Base-by-base conservation (phyloP, 257 asterid species). In the Solanum chaucha region DNA sequence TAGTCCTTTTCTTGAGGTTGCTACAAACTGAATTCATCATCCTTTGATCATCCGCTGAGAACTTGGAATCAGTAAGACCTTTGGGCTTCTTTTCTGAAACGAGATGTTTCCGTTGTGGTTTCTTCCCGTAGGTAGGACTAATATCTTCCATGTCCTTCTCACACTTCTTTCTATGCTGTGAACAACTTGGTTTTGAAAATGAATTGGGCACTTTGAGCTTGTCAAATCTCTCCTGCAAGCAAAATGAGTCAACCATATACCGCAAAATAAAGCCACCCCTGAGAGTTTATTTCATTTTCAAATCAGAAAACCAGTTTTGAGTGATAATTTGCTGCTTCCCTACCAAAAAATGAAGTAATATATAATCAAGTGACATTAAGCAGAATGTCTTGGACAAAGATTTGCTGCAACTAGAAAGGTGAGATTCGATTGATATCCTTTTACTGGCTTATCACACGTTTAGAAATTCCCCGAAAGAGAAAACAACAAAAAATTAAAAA, bases 181-280 rank as follows among this genome's bases (percentile, higher is more conserved):
- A 86, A 88, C 85, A 46, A 30, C 89, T 89, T 48, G 88, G 70
- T 71, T 59, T 88, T 91, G 86, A 70, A 28, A 38, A 44, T 22
- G 86, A 85, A 85, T 82, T 70, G 22, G 85, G 92, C 82, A 81
- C 87, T 88, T 89, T 91, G 88, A 67, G 84, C 89, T 88, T 89
- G 32, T 68, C 64, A 84, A 41, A 41, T 46, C 90, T 93, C 32
- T 89, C 96, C 98, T 94, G 94, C 88, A 86, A 90, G 34, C 28
- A 34, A 58, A 85, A 65, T 46, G 38, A 80, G 85, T 46, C 68
- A 80, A 48, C 68, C 41, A 80, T 26, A 80, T 48, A 80, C 55
- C 10, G 24, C 55, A 78, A 41, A 48, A 77, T 78, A 13, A 41
- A 77, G 64, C 64, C 64, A 46, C 38, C 32, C 30, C 51, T 5